These are phyloP conservation scores for Syzygium syzygioides DNA, from an alignment of 441 rosid species.

Conservation along the genomic window DNA sequence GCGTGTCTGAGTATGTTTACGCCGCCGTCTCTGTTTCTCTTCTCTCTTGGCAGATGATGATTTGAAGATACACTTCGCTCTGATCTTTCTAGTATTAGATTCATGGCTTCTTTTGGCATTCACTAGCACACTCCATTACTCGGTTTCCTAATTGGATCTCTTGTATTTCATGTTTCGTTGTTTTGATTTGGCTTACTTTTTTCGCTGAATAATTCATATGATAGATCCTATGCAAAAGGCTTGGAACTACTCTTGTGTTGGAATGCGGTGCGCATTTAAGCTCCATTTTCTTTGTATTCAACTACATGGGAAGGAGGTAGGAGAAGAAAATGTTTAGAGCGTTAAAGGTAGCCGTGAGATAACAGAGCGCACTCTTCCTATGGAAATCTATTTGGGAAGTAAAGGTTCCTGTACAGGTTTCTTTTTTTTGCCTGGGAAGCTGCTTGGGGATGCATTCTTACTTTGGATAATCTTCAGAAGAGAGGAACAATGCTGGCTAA, in stretches of 20 bases:
- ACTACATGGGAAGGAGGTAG: not conserved
- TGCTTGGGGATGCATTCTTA: not conserved
- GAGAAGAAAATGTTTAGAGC: not conserved
- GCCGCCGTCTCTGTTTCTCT: not conserved
- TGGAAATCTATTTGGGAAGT: not conserved
- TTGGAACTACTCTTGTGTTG: not conserved
- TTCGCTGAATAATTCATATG: not conserved
- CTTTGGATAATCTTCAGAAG: not conserved
- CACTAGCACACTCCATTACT: not conserved
- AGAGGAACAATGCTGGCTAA: not conserved
- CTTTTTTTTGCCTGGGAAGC: not conserved
- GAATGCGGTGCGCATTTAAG: not conserved
- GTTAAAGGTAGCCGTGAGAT: not conserved
- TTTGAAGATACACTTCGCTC: not conserved
- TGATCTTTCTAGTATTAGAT: not conserved
- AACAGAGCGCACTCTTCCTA: not conserved
- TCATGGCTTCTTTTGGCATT: not conserved
- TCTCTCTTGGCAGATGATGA: not conserved
- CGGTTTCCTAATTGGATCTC: not conserved
- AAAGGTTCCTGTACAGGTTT: not conserved
- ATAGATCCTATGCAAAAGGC: not conserved
- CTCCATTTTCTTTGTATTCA: not conserved
- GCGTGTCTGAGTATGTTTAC: conserved; percentile 22
- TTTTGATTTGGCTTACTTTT: not conserved
- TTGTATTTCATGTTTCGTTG: not conserved